Conservation (phyloP, 257 asterid species). For the Lithospermum erythrorhizon region DNA sequence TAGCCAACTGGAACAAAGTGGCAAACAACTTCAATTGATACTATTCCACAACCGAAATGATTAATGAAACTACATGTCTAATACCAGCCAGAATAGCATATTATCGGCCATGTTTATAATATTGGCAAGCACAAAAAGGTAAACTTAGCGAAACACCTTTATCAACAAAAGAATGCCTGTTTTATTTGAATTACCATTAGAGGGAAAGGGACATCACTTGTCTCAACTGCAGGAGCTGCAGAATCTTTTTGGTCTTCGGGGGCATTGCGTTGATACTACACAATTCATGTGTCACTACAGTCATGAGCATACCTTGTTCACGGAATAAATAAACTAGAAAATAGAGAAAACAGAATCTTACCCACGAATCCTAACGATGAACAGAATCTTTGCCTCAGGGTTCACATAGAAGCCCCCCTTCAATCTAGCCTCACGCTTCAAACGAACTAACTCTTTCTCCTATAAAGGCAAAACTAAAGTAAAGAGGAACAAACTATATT, state of each 20-base stretch:
- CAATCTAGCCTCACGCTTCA: slow-evolving; percentile 56
- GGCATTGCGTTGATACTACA: slow-evolving; percentile 66
- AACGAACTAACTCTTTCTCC: slow-evolving; percentile 40
- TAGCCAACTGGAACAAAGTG: no score
- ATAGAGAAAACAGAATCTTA: slow-evolving; percentile 11
- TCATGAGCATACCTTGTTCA: not conserved
- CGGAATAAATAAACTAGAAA: not conserved
- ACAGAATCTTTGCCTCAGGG: slow-evolving; percentile 45
- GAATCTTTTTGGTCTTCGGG: slow-evolving; percentile 55
- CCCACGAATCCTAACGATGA: slow-evolving; percentile 51
- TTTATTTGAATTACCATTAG: no score
- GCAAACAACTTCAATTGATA: no score
- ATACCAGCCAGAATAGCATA: no score
- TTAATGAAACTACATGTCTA: no score
- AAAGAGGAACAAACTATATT: not conserved
- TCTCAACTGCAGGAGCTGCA: slow-evolving; percentile 56
- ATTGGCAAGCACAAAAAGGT: no score
- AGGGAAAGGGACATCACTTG: slow-evolving; percentile 28
- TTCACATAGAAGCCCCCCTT: slow-evolving; percentile 47
- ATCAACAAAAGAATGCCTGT: no score
- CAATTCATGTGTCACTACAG: not conserved
- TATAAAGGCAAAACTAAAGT: slow-evolving; percentile 1
- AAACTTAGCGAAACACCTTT: no score
- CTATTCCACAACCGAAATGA: no score
- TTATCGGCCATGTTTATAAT: no score